phyloP scores from a whole-genome alignment of 1,139 yeast genomes.

The Waltiozyma sp. region DNA sequence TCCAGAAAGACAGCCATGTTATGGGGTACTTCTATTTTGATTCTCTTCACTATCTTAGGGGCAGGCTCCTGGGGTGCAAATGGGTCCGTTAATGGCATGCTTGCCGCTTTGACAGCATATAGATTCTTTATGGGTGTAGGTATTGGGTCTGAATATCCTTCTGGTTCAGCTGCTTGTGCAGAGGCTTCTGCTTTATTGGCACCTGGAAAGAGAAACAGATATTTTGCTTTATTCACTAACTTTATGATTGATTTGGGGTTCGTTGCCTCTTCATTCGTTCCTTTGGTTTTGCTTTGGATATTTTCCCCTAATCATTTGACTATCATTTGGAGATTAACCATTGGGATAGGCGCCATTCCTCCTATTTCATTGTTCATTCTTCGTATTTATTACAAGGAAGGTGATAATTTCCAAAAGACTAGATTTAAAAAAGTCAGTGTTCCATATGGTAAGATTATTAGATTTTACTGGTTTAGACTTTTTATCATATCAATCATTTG shows the following conservation, averaged over 20 bases:
- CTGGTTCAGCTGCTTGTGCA: constrained; percentile 88
- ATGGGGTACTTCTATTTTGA: constrained; percentile 58
- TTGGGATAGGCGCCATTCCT: constrained; percentile 88
- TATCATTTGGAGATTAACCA: constrained; percentile 86
- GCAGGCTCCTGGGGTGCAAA: constrained; percentile 75
- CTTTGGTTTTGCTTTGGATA: constrained; percentile 79
- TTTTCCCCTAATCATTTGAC: constrained; percentile 58
- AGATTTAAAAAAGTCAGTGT: constrained; percentile 53
- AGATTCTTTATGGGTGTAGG: constrained; percentile 84
- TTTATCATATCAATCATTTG: constrained; percentile 64
- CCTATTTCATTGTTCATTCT: constrained; percentile 69
- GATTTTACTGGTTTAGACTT: constrained; percentile 80
- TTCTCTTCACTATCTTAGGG: constrained; percentile 64
- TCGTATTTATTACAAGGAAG: constrained; percentile 67
- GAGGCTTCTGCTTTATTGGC: constrained; percentile 79
- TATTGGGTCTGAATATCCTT: constrained; percentile 85
- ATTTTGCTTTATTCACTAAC: constrained; percentile 83
- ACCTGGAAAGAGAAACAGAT: constrained; percentile 76
- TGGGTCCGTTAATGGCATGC: constrained; percentile 38
- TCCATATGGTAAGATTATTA: constrained; percentile 61
- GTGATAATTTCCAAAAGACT: constrained; percentile 57
- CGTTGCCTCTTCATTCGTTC: constrained; percentile 75
- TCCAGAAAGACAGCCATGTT: constrained; percentile 79
- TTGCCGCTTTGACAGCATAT: constrained; percentile 73
- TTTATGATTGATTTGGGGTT: constrained; percentile 83